Percentiles rank a stretch among this genome's conserved stretches.
These are phyloP conservation scores for Penicillium simplicissimum DNA, from an alignment of 495 filamentous ascomycete species.

Conservation along the genomic window DNA sequence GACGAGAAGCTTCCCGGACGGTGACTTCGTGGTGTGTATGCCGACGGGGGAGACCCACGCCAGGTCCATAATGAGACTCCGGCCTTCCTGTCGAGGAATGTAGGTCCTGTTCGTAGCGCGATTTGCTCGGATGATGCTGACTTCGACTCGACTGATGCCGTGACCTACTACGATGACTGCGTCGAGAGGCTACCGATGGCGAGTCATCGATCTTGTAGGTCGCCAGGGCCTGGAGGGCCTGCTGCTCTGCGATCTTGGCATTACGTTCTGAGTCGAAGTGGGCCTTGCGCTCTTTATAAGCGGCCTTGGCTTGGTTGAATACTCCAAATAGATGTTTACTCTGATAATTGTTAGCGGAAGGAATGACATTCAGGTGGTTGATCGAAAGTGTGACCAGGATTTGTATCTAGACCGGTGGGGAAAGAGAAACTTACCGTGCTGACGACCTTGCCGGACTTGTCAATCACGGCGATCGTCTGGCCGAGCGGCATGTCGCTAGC, in stretches of 20 bases:
- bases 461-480: constrained; percentile 85
- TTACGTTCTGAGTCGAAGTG: constrained; percentile 68
- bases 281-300: constrained; percentile 81
- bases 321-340: constrained; percentile 84
- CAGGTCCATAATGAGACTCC: constrained; percentile 24
- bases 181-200: constrained; percentile 45
- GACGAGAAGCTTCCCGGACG: constrained; percentile 29
- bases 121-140: constrained; percentile 26
- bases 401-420: constrained; percentile 2
- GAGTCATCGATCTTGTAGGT: constrained; percentile 54
- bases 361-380: background rate
- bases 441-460: constrained; percentile 89
- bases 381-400: background rate
- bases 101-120: constrained; percentile 40
- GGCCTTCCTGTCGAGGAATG: constrained; percentile 23
- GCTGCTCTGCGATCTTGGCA: constrained; percentile 55
- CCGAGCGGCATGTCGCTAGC: constrained; percentile 49
- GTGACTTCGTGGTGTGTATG: constrained; percentile 47
- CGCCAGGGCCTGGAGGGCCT: constrained; percentile 49
- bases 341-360: constrained; percentile 48
- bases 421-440: constrained; percentile 67
- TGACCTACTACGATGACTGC: constrained; percentile 33
- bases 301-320: constrained; percentile 83
- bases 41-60: constrained; percentile 43
- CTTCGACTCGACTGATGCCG: constrained; percentile 37